Base-by-base conservation (phyloP, 192 early-diverging fungal species). In the Ambispora gerdemannii region DNA sequence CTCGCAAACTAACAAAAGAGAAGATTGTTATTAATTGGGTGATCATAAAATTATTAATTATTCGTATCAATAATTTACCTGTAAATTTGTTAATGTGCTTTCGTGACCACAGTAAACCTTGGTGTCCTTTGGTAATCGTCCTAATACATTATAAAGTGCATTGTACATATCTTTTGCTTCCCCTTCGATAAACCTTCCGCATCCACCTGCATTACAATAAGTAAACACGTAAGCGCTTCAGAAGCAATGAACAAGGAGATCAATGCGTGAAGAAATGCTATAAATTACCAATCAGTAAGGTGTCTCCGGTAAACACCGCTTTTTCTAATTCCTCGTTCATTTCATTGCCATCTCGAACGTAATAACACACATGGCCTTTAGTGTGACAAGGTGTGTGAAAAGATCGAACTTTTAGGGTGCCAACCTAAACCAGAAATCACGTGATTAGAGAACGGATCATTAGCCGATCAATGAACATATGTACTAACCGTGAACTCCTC, bases 361-460 rank as follows among this genome's bases (percentile, higher is more conserved):
- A 94, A 76, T 91, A 98, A 60, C 89, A 88, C 3, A 98, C 89
- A 71, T 88, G 89, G 15, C 94, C 92, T n/a, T 83, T 88, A 2
- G 96, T 98, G 75, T 98, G 95, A 55, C 95, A 92, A 20, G 83
- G 81, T 0, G 95, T 96, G 76, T 88, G 84, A 0, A 95, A 75
- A 0, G 92, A 86, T 11, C 85, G 89, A 15, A 98, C 82, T 10
- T 82, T 81, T 0, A 98, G 61, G 2, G 83, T 83, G 19, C 94
- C 95, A 4, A 97, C 64, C 32, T 83, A 59, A 22, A 2, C 0
- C 7, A 1, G 19, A 67, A 30, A 3, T 13, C n/a, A n/a, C 2
- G 11, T 32, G 32, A 50, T 67, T 19, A 33, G 0, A 13, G 1
- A 13, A 0, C 13, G 1, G 55, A 13, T 13, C 7, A 43, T 43